Conservation (phyloP, 2,329 filamentous ascomycete species). For the Colletotrichum kahawae region DNA sequence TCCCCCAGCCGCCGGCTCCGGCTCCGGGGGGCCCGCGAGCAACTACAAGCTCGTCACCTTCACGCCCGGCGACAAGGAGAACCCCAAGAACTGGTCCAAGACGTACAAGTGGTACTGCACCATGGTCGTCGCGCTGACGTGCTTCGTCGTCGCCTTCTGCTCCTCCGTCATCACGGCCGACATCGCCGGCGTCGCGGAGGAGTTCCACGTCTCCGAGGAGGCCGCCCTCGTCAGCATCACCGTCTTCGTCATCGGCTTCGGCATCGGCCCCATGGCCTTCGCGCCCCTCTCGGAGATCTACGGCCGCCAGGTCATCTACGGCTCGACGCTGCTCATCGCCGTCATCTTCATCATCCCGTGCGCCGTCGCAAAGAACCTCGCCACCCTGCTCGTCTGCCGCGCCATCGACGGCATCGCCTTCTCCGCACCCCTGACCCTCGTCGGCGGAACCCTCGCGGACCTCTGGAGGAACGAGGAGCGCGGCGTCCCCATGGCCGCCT, state of each 20-base stretch:
- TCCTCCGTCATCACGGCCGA: slow-evolving; percentile 82
- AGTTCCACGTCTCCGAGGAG: slow-evolving; percentile 74
- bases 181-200: slow-evolving; percentile 64
- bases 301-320: slow-evolving; percentile 75
- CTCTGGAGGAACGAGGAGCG: slow-evolving; percentile 85
- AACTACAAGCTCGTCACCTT: slow-evolving; percentile 67
- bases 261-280: slow-evolving; percentile 80
- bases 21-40: slow-evolving; percentile 20
- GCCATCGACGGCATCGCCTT: slow-evolving; percentile 84
- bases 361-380: slow-evolving; percentile 77
- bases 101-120: slow-evolving; percentile 82
- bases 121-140: slow-evolving; percentile 80
- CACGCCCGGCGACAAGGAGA: slow-evolving; percentile 71
- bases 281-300: slow-evolving; percentile 79
- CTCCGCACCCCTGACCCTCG: slow-evolving; percentile 85
- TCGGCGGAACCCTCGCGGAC: slow-evolving; percentile 82
- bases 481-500: slow-evolving; percentile 86
- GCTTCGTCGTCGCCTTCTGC: slow-evolving; percentile 74
- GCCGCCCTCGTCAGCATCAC: slow-evolving; percentile 75
- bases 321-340: slow-evolving; percentile 69
- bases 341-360: slow-evolving; percentile 83
- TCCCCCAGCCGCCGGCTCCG: slow-evolving; percentile 24
- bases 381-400: slow-evolving; percentile 76
- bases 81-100: slow-evolving; percentile 87
- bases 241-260: slow-evolving; percentile 83